Evolutionary conservation across 129 eudicot genomes (phyloP).

Genomic region (Pseudognaphalium luteoalbum): DNA sequence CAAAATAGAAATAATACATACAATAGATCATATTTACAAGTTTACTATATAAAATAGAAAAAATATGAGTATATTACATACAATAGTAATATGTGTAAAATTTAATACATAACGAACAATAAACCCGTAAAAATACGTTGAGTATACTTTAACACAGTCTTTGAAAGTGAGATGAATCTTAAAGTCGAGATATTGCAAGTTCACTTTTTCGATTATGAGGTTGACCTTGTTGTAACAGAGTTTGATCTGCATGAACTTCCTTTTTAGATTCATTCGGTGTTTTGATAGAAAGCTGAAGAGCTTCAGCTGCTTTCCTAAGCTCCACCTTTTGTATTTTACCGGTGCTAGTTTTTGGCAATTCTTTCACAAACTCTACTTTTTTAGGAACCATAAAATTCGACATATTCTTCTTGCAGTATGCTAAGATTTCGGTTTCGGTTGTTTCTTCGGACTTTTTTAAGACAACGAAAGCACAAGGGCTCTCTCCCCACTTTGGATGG

Average conservation of each 20-base stretch:
- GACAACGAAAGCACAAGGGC: constrained; percentile 53
- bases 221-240: constrained; percentile 30
- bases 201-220: constrained; percentile 25
- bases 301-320: constrained; percentile 41
- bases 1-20: too few relatives aligned
- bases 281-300: constrained; percentile 10
- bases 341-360: constrained; percentile 50
- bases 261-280: neutral
- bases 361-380: constrained; percentile 36
- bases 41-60: too few relatives aligned
- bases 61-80: too few relatives aligned
- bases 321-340: constrained; percentile 42
- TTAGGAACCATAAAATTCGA: constrained; percentile 50
- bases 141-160: too few relatives aligned
- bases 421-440: constrained; percentile 36
- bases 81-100: too few relatives aligned
- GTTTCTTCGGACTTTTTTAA: constrained; percentile 15
- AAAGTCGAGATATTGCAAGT: constrained; percentile 48
- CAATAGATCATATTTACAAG: too few relatives aligned
- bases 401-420: constrained; percentile 42
- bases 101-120: too few relatives aligned
- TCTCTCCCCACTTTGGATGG: constrained; percentile 55
- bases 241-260: neutral
- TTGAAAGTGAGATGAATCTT: neutral
- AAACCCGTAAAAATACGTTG: too few relatives aligned